Evolutionary conservation across 768 basidiomycete genomes (phyloP), one percentile per base, ranked within the genome.

Genomic region (Mycena venus): DNA sequence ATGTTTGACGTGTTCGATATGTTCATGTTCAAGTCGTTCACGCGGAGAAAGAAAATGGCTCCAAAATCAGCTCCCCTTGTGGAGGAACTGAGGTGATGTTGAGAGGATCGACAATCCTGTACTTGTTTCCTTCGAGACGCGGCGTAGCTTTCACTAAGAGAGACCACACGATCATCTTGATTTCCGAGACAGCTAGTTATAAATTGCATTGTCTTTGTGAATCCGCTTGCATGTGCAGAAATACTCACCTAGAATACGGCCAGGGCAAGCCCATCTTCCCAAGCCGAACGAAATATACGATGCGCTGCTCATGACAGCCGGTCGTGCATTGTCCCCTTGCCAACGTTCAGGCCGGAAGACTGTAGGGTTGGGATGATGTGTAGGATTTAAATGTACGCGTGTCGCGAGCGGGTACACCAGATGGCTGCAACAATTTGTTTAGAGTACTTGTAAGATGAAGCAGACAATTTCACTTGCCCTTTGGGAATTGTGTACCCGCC

Each of bases 211-310:
- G 25, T 7, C 63, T 6, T 38, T 15, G 34, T 17, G 42, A 36
- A 17, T 21, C 14, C 14, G 44, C 3, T 9, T 5, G 23, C 61
- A 38, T 11, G 14, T 14, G 56, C 4, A 44, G 19, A 32, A 27
- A 59, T 11, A 63, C 80, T 38, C 19, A 84, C 83, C 82, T 59
- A 84, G 76, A 19, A 81, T 74, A 11, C 82, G 78, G 0, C 84
- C 84, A 4, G 84, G 83, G 70, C 84, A 84, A 0, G 82, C 82
- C 80, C 83, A 84, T n/a, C 80, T 74, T 27, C 80, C 82, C 40
- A 83, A 59, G 10, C 84, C 84, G 64, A 84, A 84, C n/a, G 81
- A 76, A 32, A 82, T 77, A 63, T 83, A 83, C 0, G 77, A 78
- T 6, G 78, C 68, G 31, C 80, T 80, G 31, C 76, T 78, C 80